Percentiles rank a stretch among this genome's conserved stretches.
Conservation (phyloP, 257 asterid species). For the Paraleonurus japonicus region DNA sequence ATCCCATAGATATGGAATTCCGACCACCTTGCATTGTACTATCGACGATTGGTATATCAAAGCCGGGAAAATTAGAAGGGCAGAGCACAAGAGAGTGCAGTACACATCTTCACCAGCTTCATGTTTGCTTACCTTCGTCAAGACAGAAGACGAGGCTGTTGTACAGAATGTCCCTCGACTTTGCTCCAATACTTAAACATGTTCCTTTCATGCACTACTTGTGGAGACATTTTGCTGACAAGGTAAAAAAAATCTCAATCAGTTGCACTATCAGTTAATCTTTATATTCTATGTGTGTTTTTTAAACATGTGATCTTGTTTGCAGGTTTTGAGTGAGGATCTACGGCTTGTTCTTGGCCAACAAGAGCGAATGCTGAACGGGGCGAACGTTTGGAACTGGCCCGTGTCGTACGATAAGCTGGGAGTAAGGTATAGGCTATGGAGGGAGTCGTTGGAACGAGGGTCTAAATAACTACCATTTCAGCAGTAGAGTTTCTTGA, state of each 20-base stretch:
- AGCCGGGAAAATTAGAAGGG: slow-evolving; percentile 87
- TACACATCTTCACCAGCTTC: slow-evolving; percentile 96
- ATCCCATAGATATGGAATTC: slow-evolving; percentile 97
- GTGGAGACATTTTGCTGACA: slow-evolving; percentile 92
- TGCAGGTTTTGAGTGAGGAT: slow-evolving; percentile 85
- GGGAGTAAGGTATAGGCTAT: slow-evolving; percentile 78
- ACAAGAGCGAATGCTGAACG: slow-evolving; percentile 72
- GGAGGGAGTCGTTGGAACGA: slow-evolving; percentile 75
- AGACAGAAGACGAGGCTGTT: slow-evolving; percentile 80
- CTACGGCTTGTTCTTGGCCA: slow-evolving; percentile 79
- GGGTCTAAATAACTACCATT: slow-evolving; percentile 51
- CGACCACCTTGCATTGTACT: slow-evolving; percentile 90
- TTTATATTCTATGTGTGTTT: background rate
- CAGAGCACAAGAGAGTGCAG: slow-evolving; percentile 72
- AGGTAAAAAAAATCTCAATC: slow-evolving; percentile 41
- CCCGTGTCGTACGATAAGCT: slow-evolving; percentile 83
- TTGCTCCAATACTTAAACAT: slow-evolving; percentile 82
- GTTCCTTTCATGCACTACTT: slow-evolving; percentile 75
- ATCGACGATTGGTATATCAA: slow-evolving; percentile 91
- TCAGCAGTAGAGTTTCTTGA: slow-evolving; percentile 4
- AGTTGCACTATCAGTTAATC: background rate
- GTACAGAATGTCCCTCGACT: slow-evolving; percentile 97
- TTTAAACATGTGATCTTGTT: background rate
- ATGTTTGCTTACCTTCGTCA: slow-evolving; percentile 87
- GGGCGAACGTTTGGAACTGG: slow-evolving; percentile 76